These are phyloP conservation scores for Chrysopogon serrulatus DNA, from an alignment of 176 grass and related monocot species.

Conservation along the genomic window DNA sequence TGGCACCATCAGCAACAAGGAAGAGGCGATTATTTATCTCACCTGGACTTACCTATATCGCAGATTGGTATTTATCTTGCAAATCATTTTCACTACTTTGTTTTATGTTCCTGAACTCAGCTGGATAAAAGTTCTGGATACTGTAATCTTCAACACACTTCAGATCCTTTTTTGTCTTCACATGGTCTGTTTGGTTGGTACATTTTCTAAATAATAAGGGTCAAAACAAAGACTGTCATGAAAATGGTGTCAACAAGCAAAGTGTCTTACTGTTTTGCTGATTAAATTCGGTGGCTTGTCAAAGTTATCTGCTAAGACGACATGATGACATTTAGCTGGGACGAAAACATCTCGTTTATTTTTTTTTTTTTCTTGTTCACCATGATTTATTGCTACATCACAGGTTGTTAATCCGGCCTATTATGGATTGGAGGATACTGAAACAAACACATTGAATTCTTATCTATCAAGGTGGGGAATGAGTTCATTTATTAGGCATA, in stretches of 20 bases:
- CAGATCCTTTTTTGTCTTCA: not conserved
- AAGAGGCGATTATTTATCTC: constrained; percentile 96
- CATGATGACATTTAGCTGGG: not conserved
- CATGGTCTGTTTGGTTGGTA: constrained; percentile 1
- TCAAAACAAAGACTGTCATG: not conserved
- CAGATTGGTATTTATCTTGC: constrained; percentile 68
- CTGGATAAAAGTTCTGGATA: not conserved
- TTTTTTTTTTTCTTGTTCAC: constrained; percentile 3
- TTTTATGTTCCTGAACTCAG: constrained; percentile 14
- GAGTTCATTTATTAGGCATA: constrained; percentile 32
- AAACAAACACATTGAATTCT: constrained; percentile 74
- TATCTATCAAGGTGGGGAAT: constrained; percentile 84
- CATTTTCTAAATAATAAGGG: constrained; percentile 2
- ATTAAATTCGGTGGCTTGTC: constrained; percentile 8
- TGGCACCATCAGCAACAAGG: constrained; percentile 82
- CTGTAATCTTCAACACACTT: not conserved
- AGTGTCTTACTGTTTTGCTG: not conserved
- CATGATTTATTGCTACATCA: constrained; percentile 13
- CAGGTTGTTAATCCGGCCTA: constrained; percentile 97
- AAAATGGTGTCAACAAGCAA: not conserved
- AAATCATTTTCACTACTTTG: not conserved
- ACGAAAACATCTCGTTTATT: not conserved
- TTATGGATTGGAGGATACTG: constrained; percentile 85
- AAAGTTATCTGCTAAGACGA: constrained; percentile 1
- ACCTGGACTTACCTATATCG: constrained; percentile 98